Conservation (phyloP, 495 filamentous ascomycete species). For the Penicillium herquei region DNA sequence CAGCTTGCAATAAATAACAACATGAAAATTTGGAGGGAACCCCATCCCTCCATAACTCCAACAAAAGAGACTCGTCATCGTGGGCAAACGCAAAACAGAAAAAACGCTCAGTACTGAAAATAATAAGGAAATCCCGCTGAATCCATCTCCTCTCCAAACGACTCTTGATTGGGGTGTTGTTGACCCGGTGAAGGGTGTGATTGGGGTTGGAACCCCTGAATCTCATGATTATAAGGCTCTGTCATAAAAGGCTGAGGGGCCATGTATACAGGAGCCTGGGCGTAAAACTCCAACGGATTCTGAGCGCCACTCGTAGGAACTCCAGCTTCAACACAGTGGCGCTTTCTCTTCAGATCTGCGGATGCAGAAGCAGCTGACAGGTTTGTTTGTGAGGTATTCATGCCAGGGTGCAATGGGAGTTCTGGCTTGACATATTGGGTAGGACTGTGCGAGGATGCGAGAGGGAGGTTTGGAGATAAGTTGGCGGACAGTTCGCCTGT, state of each 20-base stretch:
- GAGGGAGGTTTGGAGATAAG: constrained; percentile 2
- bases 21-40: background rate
- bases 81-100: background rate
- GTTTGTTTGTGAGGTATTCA: background rate
- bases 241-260: background rate
- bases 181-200: constrained; percentile 10
- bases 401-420: constrained; percentile 1
- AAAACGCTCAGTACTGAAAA: constrained; percentile 20
- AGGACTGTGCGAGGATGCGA: constrained; percentile 1
- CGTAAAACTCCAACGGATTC: constrained; percentile 12
- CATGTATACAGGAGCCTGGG: constrained; percentile 5
- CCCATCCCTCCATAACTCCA: background rate
- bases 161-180: constrained; percentile 7
- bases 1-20: too few species aligned
- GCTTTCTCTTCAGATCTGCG: constrained; percentile 23
- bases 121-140: constrained; percentile 31
- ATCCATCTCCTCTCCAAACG: constrained; percentile 18
- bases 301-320: constrained; percentile 5
- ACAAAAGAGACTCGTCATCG: constrained; percentile 21
- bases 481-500: background rate
- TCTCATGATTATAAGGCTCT: constrained; percentile 15
- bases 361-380: constrained; percentile 4
- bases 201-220: constrained; percentile 11
- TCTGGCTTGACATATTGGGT: constrained; percentile 15
- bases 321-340: constrained; percentile 16